Evolutionary conservation across 768 basidiomycete species (phyloP).

Genomic region (Pisolithus microcarpus): DNA sequence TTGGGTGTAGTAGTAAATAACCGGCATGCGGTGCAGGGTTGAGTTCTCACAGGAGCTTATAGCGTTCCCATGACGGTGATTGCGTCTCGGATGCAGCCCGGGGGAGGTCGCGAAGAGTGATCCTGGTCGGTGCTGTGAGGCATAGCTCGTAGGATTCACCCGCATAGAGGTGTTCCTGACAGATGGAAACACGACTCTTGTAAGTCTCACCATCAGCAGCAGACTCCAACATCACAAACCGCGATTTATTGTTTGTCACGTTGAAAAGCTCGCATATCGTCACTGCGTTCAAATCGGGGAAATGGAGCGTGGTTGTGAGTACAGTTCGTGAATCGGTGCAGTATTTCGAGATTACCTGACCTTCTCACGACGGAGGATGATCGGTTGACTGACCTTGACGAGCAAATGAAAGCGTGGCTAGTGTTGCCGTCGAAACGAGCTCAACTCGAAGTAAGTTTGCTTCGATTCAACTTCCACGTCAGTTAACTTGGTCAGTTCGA

Average conservation of each 20-base stretch:
- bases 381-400: no score
- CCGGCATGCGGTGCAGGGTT: slow-evolving; percentile 91
- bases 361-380: no score
- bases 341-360: slow-evolving; percentile 6
- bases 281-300: slow-evolving; percentile 35
- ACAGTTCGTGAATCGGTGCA: slow-evolving; percentile 24
- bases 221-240: slow-evolving; percentile 73
- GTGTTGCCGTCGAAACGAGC: no score
- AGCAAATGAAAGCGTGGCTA: no score
- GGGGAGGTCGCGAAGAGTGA: slow-evolving; percentile 39
- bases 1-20: slow-evolving; percentile 70
- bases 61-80: slow-evolving; percentile 61
- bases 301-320: slow-evolving; percentile 20
- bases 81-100: slow-evolving; percentile 7
- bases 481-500: no score
- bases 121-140: slow-evolving; percentile 66
- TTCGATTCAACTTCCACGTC: no score
- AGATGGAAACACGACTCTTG: slow-evolving; percentile 56
- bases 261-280: slow-evolving; percentile 60
- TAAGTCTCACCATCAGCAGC: slow-evolving; percentile 60
- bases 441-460: no score
- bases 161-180: slow-evolving; percentile 60
- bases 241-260: slow-evolving; percentile 47
- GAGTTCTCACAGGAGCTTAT: slow-evolving; percentile 57
- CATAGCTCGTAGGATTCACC: slow-evolving; percentile 95